These are phyloP conservation scores for Akanthomyces lecanii DNA, from an alignment of 2,329 filamentous ascomycete species.

Conservation along the genomic window DNA sequence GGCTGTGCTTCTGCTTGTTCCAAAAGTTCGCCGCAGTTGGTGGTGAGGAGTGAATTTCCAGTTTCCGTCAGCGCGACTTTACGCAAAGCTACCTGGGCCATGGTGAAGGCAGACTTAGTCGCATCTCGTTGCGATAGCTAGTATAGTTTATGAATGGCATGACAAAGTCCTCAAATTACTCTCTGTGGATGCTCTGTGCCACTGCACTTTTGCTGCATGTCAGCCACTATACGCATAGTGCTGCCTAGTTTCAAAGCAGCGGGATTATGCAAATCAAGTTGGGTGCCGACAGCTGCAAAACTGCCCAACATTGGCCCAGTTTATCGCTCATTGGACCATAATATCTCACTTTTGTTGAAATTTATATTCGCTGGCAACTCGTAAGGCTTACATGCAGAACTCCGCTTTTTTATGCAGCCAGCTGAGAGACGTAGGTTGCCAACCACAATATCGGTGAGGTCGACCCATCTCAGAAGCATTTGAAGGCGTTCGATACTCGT, in stretches of 20 bases:
- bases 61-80: not conserved
- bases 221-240: not conserved
- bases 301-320: slow-evolving; percentile 14
- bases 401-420: slow-evolving; percentile 15
- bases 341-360: not conserved
- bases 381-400: slow-evolving; percentile 11
- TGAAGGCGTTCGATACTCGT: not conserved
- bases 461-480: not conserved
- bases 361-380: not conserved
- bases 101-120: not conserved
- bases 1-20: not conserved
- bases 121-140: not conserved
- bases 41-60: not conserved
- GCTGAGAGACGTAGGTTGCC: not conserved
- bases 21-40: not conserved
- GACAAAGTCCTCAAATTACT: not conserved
- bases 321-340: slow-evolving; percentile 12
- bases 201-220: not conserved
- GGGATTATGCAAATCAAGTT: not conserved
- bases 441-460: slow-evolving; percentile 3
- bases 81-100: not conserved
- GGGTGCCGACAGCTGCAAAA: slow-evolving; percentile 10
- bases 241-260: not conserved
- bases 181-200: not conserved
- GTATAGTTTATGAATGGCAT: slow-evolving; percentile 7